These are phyloP conservation scores for Cyclostephanos tholiformis DNA, from an alignment of 108 stramenopile species.

Conservation along the genomic window DNA sequence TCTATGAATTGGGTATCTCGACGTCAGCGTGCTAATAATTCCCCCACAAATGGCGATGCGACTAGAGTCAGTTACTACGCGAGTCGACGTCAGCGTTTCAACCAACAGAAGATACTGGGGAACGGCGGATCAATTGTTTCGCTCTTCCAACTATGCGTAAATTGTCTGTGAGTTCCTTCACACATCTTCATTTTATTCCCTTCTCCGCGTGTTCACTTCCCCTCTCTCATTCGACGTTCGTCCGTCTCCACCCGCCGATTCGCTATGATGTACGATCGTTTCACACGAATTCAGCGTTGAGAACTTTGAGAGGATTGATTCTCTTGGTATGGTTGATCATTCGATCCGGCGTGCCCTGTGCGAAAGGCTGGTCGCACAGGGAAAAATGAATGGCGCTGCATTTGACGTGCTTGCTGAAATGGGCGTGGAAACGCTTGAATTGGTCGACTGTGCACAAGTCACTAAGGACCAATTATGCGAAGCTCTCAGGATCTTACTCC, in stretches of 20 bases:
- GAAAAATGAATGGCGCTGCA: constrained; percentile 70
- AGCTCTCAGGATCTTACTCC: constrained; percentile 40
- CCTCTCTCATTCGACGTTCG: no score
- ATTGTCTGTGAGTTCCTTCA: constrained; percentile 36
- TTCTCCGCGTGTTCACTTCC: no score
- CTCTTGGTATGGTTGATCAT: constrained; percentile 70
- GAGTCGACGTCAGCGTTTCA: constrained; percentile 61
- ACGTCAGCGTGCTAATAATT: constrained; percentile 9
- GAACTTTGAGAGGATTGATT: constrained; percentile 77
- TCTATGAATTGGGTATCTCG: constrained; percentile 49
- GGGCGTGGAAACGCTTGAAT: constrained; percentile 71
- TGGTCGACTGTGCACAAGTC: constrained; percentile 77
- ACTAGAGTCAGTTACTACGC: constrained; percentile 52
- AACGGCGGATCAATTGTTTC: constrained; percentile 12
- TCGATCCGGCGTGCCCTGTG: constrained; percentile 61
- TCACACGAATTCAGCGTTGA: constrained; percentile 25
- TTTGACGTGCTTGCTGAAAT: constrained; percentile 71
- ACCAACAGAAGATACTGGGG: constrained; percentile 41
- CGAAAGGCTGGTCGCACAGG: constrained; percentile 62
- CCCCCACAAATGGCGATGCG: neutral
- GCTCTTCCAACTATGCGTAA: constrained; percentile 67
- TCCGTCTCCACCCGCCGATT: no score
- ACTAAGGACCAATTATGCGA: constrained; percentile 59
- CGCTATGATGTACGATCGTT: no score
- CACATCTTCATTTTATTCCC: no score